Conservation (phyloP, 345 rosid species). For the Linum tenue region DNA sequence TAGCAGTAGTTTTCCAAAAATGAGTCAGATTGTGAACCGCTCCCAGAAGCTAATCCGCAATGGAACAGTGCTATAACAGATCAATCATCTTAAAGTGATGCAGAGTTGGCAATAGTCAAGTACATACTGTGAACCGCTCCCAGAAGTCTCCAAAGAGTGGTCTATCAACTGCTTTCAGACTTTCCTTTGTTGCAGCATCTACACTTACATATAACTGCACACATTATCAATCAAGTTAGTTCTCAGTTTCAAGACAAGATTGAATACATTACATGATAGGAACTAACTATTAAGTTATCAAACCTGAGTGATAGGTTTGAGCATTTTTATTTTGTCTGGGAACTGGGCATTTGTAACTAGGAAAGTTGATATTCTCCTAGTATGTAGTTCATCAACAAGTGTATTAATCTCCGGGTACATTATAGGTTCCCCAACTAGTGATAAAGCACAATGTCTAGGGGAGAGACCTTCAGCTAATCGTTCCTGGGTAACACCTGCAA, state of each 20-base stretch:
- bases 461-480: constrained; percentile 71
- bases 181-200: constrained; percentile 95
- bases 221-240: constrained; percentile 16
- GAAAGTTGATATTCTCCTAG: constrained; percentile 76
- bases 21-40: background rate
- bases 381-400: constrained; percentile 86
- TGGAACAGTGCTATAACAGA: no score
- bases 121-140: constrained; percentile 87
- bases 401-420: constrained; percentile 91
- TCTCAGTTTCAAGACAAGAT: background rate
- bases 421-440: constrained; percentile 97
- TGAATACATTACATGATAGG: background rate
- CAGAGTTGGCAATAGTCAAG: background rate
- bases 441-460: constrained; percentile 91
- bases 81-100: background rate
- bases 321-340: constrained; percentile 72
- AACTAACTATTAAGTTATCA: constrained; percentile 12
- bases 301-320: constrained; percentile 90
- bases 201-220: constrained; percentile 93
- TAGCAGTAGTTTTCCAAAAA: constrained; percentile 13
- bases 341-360: constrained; percentile 97
- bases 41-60: background rate
- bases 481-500: constrained; percentile 77
- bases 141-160: constrained; percentile 96
- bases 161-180: constrained; percentile 90